phyloP scores from a whole-genome alignment of 202 grass and related monocot genomes.

The Panicum virgatum region DNA sequence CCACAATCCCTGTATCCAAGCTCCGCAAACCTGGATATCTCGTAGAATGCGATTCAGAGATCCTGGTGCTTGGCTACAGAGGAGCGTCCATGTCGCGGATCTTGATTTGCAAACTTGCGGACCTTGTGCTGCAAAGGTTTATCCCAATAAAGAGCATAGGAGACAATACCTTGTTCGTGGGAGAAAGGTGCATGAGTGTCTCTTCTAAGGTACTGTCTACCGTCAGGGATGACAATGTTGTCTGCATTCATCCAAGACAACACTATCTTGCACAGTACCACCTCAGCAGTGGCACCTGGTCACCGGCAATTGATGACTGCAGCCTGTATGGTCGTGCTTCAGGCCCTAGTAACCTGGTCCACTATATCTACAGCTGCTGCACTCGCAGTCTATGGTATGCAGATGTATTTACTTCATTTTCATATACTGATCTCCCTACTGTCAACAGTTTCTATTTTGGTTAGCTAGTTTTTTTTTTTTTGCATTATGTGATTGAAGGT shows the following conservation, averaged over 20 bases:
- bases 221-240: background rate
- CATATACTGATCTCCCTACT: background rate
- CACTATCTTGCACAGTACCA: background rate
- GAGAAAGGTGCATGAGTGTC: background rate
- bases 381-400: background rate
- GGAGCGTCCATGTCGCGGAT: background rate
- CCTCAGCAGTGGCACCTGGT: background rate
- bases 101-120: background rate
- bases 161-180: background rate
- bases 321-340: background rate
- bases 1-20: background rate
- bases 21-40: background rate
- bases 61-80: background rate
- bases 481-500: background rate
- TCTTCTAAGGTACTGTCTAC: background rate
- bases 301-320: background rate
- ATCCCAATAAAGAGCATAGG: constrained; percentile 3
- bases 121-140: constrained; percentile 14
- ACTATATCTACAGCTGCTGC: background rate
- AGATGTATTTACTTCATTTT: background rate
- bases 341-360: background rate
- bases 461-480: background rate
- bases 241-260: background rate
- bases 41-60: background rate
- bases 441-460: background rate